phyloP scores from a whole-genome alignment of 192 early-diverging fungal species.

The Backusella westeae region DNA sequence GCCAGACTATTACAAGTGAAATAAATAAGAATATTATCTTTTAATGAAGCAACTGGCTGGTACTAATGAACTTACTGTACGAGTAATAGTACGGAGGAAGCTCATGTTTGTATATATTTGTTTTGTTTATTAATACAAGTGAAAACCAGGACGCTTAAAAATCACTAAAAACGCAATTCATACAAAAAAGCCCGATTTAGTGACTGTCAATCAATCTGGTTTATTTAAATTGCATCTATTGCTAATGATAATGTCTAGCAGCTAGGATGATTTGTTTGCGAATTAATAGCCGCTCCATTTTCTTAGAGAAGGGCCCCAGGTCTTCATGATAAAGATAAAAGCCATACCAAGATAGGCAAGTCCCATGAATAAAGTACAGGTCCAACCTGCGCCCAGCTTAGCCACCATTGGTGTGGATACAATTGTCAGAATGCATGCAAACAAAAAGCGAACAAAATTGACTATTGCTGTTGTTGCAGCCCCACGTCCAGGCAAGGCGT shows the following conservation, averaged over 20 bases:
- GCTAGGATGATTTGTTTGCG: background rate
- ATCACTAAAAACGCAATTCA: background rate
- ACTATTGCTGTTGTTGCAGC: slow-evolving; percentile 40
- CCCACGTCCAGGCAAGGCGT: slow-evolving; percentile 40
- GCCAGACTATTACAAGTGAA: slow-evolving; percentile 6
- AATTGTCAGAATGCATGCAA: slow-evolving; percentile 40
- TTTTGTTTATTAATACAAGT: slow-evolving; percentile 10
- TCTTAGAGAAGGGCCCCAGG: slow-evolving; percentile 36
- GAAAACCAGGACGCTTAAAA: background rate
- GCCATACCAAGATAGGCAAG: slow-evolving; percentile 34
- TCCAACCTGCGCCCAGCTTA: slow-evolving; percentile 42
- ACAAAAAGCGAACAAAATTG: slow-evolving; percentile 40
- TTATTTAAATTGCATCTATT: background rate
- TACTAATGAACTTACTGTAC: slow-evolving; percentile 21
- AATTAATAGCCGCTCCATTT: slow-evolving; percentile 6
- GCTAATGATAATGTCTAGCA: background rate
- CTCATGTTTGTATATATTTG: slow-evolving; percentile 19
- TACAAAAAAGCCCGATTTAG: background rate
- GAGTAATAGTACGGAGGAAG: slow-evolving; percentile 27
- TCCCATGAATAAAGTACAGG: slow-evolving; percentile 34
- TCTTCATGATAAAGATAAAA: slow-evolving; percentile 34
- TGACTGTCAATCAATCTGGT: background rate
- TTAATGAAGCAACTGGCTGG: background rate
- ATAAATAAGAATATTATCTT: background rate
- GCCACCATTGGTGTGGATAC: slow-evolving; percentile 43